Conservation (phyloP, 306 rosid species). For the Cucurbita pepo region DNA sequence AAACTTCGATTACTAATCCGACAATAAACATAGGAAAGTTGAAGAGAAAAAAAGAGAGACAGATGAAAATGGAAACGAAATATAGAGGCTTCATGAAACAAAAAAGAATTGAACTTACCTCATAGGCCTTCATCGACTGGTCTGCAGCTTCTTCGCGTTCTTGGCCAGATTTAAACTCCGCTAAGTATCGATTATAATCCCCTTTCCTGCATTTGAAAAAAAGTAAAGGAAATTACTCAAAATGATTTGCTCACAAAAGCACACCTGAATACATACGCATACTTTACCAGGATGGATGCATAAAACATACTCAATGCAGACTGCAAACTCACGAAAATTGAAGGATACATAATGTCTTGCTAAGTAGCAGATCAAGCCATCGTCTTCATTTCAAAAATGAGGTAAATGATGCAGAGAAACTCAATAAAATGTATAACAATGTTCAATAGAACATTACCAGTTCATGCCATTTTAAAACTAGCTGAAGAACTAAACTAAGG, state of each 20-base stretch:
- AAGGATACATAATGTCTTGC: not conserved
- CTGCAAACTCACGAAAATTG: no score
- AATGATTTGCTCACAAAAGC: no score
- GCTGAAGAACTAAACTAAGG: not conserved
- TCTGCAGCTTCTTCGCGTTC: conserved; percentile 31
- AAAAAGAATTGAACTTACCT: conserved; percentile 12
- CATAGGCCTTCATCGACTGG: conserved; percentile 27
- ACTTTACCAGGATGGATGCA: no score
- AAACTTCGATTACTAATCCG: not conserved
- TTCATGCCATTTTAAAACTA: not conserved
- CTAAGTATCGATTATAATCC: conserved; percentile 33
- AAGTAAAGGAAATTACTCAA: no score
- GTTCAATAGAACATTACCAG: not conserved
- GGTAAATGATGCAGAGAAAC: not conserved
- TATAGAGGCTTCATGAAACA: not conserved
- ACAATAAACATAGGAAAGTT: not conserved
- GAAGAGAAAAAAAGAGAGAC: not conserved
- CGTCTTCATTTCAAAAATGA: not conserved
- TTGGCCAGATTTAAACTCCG: conserved; percentile 25
- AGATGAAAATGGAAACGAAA: not conserved
- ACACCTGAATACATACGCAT: no score
- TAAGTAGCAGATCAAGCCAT: not conserved
- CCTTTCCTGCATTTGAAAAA: conserved; percentile 10
- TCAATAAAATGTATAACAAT: not conserved
- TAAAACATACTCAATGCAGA: no score